Conservation (phyloP, 1,284 basidiomycete genomes). For the Fistulinella cinereoalba region DNA sequence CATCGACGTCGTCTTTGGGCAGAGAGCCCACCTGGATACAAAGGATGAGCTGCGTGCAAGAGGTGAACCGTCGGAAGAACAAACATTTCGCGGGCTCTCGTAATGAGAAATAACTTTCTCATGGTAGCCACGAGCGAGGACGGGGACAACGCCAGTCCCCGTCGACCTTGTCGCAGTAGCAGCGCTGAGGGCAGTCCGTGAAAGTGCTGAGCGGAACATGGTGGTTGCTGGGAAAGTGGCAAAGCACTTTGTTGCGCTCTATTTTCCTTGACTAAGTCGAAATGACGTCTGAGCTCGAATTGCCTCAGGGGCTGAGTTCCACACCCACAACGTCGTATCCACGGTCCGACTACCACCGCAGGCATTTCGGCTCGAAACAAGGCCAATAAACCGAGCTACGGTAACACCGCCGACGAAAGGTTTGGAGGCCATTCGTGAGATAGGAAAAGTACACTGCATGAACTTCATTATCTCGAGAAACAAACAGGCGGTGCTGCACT, state of each 20-base stretch:
- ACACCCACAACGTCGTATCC: background rate
- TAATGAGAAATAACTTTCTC: conserved; percentile 96
- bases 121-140: conserved; percentile 72
- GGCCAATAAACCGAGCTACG: no score
- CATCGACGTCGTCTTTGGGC: conserved; percentile 86
- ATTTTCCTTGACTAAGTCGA: background rate
- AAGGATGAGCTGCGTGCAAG: conserved; percentile 47
- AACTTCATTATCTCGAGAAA: no score
- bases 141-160: conserved; percentile 43
- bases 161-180: conserved; percentile 44
- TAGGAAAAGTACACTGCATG: no score
- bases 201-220: conserved; percentile 68
- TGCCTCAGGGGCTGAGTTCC: background rate
- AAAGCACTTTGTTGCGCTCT: conserved; percentile 9
- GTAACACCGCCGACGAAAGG: no score
- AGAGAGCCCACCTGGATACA: conserved; percentile 84
- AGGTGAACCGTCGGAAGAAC: conserved; percentile 38
- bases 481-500: no score
- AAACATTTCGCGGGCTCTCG: conserved; percentile 90
- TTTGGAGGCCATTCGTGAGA: no score
- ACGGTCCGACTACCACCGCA: background rate
- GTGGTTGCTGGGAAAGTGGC: conserved; percentile 35
- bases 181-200: conserved; percentile 47
- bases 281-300: conserved; percentile 30
- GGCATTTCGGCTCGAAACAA: no score